phyloP scores from a whole-genome alignment of 2,329 filamentous ascomycete species.

The Aspergillus felis region DNA sequence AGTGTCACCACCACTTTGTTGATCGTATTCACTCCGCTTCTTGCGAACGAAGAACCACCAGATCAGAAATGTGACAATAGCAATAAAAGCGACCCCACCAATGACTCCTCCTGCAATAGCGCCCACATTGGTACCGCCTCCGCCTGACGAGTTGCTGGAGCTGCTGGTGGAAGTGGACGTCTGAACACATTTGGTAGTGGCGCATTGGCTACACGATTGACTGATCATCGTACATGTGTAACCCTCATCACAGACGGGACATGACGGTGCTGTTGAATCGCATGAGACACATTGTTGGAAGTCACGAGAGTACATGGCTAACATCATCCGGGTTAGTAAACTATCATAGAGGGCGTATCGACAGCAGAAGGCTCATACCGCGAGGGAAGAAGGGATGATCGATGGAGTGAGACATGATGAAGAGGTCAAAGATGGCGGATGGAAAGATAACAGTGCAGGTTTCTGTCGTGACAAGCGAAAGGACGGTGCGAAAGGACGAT shows the following conservation, averaged over 20 bases:
- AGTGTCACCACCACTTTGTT: slow-evolving; percentile 43
- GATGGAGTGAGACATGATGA: slow-evolving; percentile 25
- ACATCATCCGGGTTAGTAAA: background rate
- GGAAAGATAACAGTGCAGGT: background rate
- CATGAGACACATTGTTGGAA: slow-evolving; percentile 54
- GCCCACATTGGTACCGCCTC: slow-evolving; percentile 63
- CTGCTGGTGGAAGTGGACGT: slow-evolving; percentile 33
- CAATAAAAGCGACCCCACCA: slow-evolving; percentile 73
- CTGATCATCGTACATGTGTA: slow-evolving; percentile 59
- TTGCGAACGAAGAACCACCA: slow-evolving; percentile 88
- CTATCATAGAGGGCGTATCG: background rate
- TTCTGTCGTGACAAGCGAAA: slow-evolving; percentile 8
- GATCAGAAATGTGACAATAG: slow-evolving; percentile 70
- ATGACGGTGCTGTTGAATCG: slow-evolving; percentile 49
- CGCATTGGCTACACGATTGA: slow-evolving; percentile 58
- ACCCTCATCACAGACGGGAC: slow-evolving; percentile 54
- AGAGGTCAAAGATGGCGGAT: slow-evolving; percentile 3
- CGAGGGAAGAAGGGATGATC: slow-evolving; percentile 18
- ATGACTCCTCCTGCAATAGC: slow-evolving; percentile 90
- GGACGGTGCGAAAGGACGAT: background rate
- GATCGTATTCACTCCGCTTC: slow-evolving; percentile 58
- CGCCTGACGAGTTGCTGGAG: slow-evolving; percentile 10
- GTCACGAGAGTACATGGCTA: slow-evolving; percentile 20
- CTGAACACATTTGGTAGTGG: slow-evolving; percentile 53
- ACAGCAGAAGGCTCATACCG: slow-evolving; percentile 14